These are phyloP conservation scores for Pseudophaeomoniella oleicola DNA, from an alignment of 2,329 filamentous ascomycete species.

Conservation along the genomic window DNA sequence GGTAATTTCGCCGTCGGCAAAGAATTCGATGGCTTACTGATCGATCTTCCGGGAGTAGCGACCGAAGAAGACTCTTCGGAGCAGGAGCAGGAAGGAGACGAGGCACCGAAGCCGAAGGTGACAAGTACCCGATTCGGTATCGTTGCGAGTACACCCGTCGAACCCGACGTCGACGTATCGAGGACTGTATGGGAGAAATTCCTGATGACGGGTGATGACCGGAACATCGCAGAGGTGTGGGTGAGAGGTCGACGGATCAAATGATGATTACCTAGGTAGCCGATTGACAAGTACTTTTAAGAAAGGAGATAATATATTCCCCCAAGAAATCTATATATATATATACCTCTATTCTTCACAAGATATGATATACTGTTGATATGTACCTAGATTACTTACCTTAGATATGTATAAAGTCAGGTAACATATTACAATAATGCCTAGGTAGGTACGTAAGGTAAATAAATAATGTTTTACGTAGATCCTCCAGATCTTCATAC, in stretches of 20 bases:
- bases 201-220: slow-evolving; percentile 50
- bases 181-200: slow-evolving; percentile 46
- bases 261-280: too few relatives aligned
- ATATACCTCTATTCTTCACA: too few relatives aligned
- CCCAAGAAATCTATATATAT: too few relatives aligned
- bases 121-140: not conserved
- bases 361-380: too few relatives aligned
- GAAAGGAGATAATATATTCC: too few relatives aligned
- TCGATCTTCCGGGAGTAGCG: slow-evolving; percentile 1
- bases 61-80: not conserved
- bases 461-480: too few relatives aligned
- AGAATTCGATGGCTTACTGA: slow-evolving; percentile 16
- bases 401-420: too few relatives aligned
- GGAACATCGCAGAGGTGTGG: slow-evolving; percentile 43
- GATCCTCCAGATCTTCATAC: too few relatives aligned
- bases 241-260: slow-evolving; percentile 32
- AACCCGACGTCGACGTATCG: slow-evolving; percentile 21
- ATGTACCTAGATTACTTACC: too few relatives aligned
- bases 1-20: slow-evolving; percentile 19
- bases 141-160: not conserved
- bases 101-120: not conserved
- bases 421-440: too few relatives aligned
- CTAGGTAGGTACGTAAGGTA: too few relatives aligned
- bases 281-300: too few relatives aligned
- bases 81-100: not conserved